Conservation (phyloP, 176 grass and related monocot genomes). For the Ensete glaucum region DNA sequence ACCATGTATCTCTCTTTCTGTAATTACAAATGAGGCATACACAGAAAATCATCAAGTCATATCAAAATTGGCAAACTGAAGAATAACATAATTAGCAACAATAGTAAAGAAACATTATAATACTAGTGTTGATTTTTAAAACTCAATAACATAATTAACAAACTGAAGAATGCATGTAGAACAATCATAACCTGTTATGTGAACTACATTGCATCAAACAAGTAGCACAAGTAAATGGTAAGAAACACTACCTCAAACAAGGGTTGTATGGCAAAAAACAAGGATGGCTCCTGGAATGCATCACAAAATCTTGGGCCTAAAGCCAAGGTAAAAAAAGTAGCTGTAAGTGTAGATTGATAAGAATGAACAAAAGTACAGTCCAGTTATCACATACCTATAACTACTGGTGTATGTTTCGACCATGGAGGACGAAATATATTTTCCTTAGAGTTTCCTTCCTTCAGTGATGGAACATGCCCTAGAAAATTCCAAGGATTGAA, state of each 20-base stretch:
- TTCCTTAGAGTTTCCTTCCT: conserved; percentile 93
- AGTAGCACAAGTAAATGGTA: background rate
- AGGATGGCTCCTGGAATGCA: conserved; percentile 91
- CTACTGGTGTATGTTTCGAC: conserved; percentile 63
- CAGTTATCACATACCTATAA: conserved; percentile 46
- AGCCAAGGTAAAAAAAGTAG: conserved; percentile 7
- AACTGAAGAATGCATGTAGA: background rate
- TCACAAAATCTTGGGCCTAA: conserved; percentile 86
- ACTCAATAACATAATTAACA: background rate
- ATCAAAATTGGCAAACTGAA: background rate
- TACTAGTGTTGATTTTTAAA: background rate
- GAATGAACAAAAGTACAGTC: background rate
- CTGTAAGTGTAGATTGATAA: background rate
- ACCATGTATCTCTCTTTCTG: conserved; percentile 95
- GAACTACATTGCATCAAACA: background rate
- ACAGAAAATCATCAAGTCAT: conserved; percentile 5
- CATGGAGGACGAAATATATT: conserved; percentile 93
- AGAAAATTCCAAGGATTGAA: background rate
- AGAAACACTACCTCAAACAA: conserved; percentile 66
- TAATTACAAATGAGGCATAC: background rate
- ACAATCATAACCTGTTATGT: background rate
- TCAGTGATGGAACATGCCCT: conserved; percentile 79
- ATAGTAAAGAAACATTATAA: background rate
- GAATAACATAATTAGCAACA: too few relatives aligned
- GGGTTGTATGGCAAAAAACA: conserved; percentile 62